These are phyloP conservation scores for Scheffersomyces insectosa DNA, from an alignment of 1,139 yeast genomes.

Conservation along the genomic window DNA sequence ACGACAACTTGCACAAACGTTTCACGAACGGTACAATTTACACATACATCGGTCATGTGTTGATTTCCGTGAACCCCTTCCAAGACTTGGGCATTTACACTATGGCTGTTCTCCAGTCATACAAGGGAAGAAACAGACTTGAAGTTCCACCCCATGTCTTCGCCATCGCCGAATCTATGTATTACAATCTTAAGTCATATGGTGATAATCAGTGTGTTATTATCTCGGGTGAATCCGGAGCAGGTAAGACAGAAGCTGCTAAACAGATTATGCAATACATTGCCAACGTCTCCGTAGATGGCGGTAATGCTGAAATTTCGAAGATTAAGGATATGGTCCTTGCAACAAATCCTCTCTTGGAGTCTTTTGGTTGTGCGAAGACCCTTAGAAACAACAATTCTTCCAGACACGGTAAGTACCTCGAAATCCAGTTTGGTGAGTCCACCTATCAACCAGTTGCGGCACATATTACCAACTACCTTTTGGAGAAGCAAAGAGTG, in stretches of 20 bases:
- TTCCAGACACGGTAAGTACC: conserved; percentile 95
- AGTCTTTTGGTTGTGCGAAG: conserved; percentile 98
- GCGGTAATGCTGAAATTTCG: conserved; percentile 50
- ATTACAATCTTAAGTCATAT: conserved; percentile 91
- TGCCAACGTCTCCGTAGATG: conserved; percentile 68
- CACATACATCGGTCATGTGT: conserved; percentile 83
- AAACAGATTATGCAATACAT: conserved; percentile 98
- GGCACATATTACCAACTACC: conserved; percentile 92
- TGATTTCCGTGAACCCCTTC: conserved; percentile 96
- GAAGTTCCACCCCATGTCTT: conserved; percentile 99
- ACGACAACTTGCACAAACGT: conserved; percentile 85
- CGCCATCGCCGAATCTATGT: conserved; percentile 97
- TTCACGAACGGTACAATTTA: conserved; percentile 89
- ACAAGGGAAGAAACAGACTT: conserved; percentile 87
- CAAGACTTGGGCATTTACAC: conserved; percentile 95
- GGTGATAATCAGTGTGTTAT: conserved; percentile 97
- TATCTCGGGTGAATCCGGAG: conserved; percentile 98
- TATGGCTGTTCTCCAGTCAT: conserved; percentile 67
- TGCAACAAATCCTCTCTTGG: conserved; percentile 95
- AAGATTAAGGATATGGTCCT: conserved; percentile 95
- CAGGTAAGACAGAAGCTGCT: conserved; percentile 99
- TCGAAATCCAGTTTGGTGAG: conserved; percentile 84
- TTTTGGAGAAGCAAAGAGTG: conserved; percentile 92
- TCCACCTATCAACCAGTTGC: conserved; percentile 82
- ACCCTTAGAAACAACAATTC: conserved; percentile 95